Base-by-base conservation (phyloP, 2,329 filamentous ascomycete species). In the Xylaria sp. region DNA sequence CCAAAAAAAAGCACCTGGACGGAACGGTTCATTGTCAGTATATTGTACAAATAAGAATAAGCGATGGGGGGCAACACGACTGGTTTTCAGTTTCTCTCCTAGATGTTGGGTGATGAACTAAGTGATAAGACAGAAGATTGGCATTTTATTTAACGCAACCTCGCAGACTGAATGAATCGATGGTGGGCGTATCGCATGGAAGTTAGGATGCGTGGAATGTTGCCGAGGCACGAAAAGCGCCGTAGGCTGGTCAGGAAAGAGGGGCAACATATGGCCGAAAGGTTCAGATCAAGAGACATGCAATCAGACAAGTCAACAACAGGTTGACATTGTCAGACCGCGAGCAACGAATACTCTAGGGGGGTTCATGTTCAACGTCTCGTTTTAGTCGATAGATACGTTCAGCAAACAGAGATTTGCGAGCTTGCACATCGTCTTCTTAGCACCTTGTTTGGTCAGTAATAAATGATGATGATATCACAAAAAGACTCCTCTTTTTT, bases 11-110 rank as follows among this genome's bases (percentile, higher is more conserved):
- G 58, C 58, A 31, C n/a, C 44, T 47, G 65, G 29, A 54, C 44
- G 45, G 33, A 61, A 49, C 33, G 4, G 25, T 65, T 64, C 44
- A 36, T 51, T 61, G 31, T 51, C 31, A 45, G 49, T 58, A 61
- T 60, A 68, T 63, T 69, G 65, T 69, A 69, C 49, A 65, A 44
- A 20, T 62, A 66, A 65, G 49, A 65, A 42, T 38, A 50, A 49
- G 49, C 50, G 29, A 55, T 20, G 42, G 25, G 20, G 55, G 47
- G 36, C n/a, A 59, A 62, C 20, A 54, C 58, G 22, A 42, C 33
- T 36, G 61, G 57, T 53, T 61, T 49, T 67, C 67, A 38, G 39
- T 44, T 65, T 62, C 42, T 62, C 62, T 45, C 61, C 36, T 69
- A 61, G 58, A 63, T 55, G 17, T 39, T 58, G 31, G 22, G 67